These are phyloP conservation scores for Bipolaris gigantea DNA, from an alignment of 2,329 filamentous ascomycete species.

Conservation along the genomic window DNA sequence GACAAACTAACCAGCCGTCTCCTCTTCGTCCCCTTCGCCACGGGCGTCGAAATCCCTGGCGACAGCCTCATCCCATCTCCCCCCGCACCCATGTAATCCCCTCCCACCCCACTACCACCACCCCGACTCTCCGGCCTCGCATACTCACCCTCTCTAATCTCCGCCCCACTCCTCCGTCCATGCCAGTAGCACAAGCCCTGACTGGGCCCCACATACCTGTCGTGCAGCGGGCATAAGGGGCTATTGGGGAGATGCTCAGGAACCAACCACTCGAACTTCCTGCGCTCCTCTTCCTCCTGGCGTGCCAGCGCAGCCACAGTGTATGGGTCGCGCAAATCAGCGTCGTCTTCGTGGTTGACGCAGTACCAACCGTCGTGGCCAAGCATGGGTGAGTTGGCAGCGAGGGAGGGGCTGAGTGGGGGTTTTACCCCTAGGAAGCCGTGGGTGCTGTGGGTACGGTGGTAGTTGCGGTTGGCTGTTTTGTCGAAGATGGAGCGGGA, in stretches of 20 bases:
- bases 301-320: slow-evolving; percentile 9
- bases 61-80: background rate
- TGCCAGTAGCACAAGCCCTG: slow-evolving; percentile 50
- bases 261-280: slow-evolving; percentile 45
- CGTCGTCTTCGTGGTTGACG: slow-evolving; percentile 7
- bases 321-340: slow-evolving; percentile 7
- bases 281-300: slow-evolving; percentile 28
- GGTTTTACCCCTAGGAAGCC: slow-evolving; percentile 16
- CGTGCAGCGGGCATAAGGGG: slow-evolving; percentile 49
- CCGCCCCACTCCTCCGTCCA: slow-evolving; percentile 37
- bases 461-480: slow-evolving; percentile 6
- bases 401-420: background rate
- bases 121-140: slow-evolving; percentile 3
- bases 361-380: slow-evolving; percentile 21
- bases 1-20: slow-evolving; percentile 24
- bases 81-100: slow-evolving; percentile 1
- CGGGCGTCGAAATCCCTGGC: slow-evolving; percentile 1
- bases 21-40: slow-evolving; percentile 11
- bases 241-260: slow-evolving; percentile 51
- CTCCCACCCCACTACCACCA: background rate
- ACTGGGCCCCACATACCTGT: slow-evolving; percentile 44
- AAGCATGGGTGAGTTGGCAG: background rate
- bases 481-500: slow-evolving; percentile 1
- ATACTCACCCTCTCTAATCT: slow-evolving; percentile 11
- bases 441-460: background rate